Evolutionary conservation across 352 stramenopile species (phyloP).

Genomic region (Globisporangium solare): DNA sequence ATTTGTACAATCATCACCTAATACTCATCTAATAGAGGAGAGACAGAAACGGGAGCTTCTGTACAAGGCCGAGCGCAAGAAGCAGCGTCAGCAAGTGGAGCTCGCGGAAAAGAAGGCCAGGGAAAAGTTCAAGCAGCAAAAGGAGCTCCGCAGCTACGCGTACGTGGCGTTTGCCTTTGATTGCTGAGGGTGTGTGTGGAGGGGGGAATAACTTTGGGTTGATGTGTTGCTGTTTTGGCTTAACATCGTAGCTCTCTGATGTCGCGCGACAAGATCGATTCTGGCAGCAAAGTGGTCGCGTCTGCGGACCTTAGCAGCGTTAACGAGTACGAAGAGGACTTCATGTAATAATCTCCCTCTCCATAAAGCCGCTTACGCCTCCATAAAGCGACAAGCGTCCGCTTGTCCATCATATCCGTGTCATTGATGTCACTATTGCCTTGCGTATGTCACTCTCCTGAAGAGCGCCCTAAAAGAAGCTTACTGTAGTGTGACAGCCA

Average conservation of each 20-base stretch:
- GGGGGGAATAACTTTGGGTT: no score
- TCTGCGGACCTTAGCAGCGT: conserved; percentile 9
- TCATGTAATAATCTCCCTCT: conserved; percentile 38
- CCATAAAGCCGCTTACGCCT: no score
- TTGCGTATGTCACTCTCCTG: no score
- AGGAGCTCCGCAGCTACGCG: conserved; percentile 73
- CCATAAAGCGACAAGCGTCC: no score
- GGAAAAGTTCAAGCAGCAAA: conserved; percentile 62
- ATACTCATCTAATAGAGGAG: conserved; percentile 59
- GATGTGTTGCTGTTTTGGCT: background rate
- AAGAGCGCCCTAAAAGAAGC: no score
- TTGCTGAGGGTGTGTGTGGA: background rate
- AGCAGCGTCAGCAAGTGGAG: conserved; percentile 54
- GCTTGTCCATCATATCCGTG: no score
- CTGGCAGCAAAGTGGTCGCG: conserved; percentile 21
- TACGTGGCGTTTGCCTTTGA: conserved; percentile 21
- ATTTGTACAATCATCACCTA: background rate
- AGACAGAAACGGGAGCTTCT: conserved; percentile 53
- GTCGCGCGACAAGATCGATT: conserved; percentile 63
- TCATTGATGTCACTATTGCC: no score
- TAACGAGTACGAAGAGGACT: conserved; percentile 78
- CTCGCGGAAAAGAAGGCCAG: conserved; percentile 43
- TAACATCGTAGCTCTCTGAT: conserved; percentile 37
- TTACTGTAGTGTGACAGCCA: no score
- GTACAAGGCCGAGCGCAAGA: conserved; percentile 73